Base-by-base conservation (phyloP, 192 early-diverging fungal genomes). In the Radiomyces spectabilis region DNA sequence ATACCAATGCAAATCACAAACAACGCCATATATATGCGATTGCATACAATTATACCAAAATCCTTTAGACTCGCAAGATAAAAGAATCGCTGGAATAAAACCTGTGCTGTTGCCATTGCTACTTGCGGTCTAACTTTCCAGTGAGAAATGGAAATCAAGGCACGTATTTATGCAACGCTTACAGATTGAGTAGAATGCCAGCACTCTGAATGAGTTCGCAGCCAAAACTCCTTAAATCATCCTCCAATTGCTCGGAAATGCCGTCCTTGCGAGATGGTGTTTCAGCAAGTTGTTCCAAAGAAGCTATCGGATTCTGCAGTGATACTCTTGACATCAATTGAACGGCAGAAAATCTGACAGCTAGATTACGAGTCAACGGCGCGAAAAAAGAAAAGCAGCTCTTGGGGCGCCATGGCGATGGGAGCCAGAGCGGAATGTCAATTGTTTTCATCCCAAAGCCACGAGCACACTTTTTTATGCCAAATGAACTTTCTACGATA, bases 31-130 rank as follows among this genome's bases (percentile, higher is more conserved):
- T 49, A 7, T 18, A 9, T 24, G 19, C 35, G 43, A 32, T 18
- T 2, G 48, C 66, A 30, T 70, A 88, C 86, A 59, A 76, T 45
- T 49, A 94, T 59, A 5, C 80, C 68, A 65, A 87, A 87, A 30
- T 85, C 63, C 39, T 74, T 80, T n/a, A 93, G 61, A 1, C 88
- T 80, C 0, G 88, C 82, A 33, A 88, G 55, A 46, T 79, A 91
- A 67, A 85, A 99, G 82, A 97, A 97, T 0, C 95, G 85, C 44
- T 95, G 90, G 27, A 98, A 85, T 33, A 99, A 71, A 1, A 94
- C 86, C 64, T 97, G 94, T 2, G 94, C 93, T 33, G 92, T 95
- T n/a, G 94, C 93, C 78, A 94, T 89, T 1, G 91, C 86, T 9
- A 86, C 85, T 46, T 99, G 96, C 5, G 95, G 93, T 16, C 94